These are phyloP conservation scores for Euclidium syriacum DNA, from an alignment of 345 rosid genomes.

Conservation along the genomic window DNA sequence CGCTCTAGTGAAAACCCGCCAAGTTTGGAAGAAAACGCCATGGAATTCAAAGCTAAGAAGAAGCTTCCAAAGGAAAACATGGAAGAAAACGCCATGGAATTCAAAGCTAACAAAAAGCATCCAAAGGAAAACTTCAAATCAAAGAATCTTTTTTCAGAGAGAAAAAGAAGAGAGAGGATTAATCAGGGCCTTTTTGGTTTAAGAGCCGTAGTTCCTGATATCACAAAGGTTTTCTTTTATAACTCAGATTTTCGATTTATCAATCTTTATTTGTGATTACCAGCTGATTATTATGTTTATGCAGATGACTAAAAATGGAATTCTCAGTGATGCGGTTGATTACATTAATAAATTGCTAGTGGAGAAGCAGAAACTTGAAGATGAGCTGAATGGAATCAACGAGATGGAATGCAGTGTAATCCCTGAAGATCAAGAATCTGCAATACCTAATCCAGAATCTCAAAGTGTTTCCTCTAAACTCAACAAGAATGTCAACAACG, in stretches of 20 bases:
- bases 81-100: constrained; percentile 3
- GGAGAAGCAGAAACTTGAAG: constrained; percentile 47
- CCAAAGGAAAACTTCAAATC: constrained; percentile 41
- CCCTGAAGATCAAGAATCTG: constrained; percentile 16
- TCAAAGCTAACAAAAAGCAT: constrained; percentile 21
- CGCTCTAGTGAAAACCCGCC: constrained; percentile 41
- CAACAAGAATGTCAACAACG: constrained; percentile 13
- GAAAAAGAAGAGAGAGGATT: constrained; percentile 66
- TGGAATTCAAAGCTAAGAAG: constrained; percentile 16
- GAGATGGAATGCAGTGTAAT: constrained; percentile 32
- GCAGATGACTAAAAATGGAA: constrained; percentile 74
- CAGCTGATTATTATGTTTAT: background rate
- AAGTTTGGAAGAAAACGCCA: constrained; percentile 14
- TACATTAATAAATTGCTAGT: constrained; percentile 52
- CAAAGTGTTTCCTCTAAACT: background rate
- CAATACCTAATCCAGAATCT: constrained; percentile 14
- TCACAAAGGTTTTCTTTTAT: constrained; percentile 59
- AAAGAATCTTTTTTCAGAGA: constrained; percentile 76
- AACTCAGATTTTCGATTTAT: constrained; percentile 1
- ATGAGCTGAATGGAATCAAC: constrained; percentile 52
- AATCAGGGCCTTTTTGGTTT: constrained; percentile 49
- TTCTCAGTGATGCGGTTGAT: constrained; percentile 65
- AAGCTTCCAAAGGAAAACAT: constrained; percentile 30
- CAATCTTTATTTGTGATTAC: background rate
- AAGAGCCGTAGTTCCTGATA: constrained; percentile 67